Base-by-base conservation (phyloP, 441 rosid species). In the Syzygium malaccense region DNA sequence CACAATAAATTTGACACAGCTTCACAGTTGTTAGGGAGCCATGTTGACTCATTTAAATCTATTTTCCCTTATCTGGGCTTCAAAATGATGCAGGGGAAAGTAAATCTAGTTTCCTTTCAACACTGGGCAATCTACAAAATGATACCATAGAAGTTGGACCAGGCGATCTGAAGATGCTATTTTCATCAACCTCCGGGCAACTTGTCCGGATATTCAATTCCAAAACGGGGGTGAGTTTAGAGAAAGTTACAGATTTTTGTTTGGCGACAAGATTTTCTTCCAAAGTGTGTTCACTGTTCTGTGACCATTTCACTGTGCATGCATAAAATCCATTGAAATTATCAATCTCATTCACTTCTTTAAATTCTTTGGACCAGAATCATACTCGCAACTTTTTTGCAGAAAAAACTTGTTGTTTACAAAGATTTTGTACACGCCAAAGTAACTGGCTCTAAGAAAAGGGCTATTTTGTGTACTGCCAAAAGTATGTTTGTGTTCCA, bases 161-260 rank as follows among this genome's bases (percentile, higher is more conserved):
- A 37, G 98, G 98, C 87, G 92, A 93, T 91, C 88, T 97, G 85
- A 97, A 96, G 92, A 91, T 97, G 93, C 87, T 88, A 49, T 95
- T 95, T 92, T 95, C 99, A 55, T 88, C 90, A n/a, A 88, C 92
- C 90, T 93, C 99, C 53, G 96, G 99, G 88, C 96, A 95, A 88
- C 94, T 96, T 87, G 87, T 91, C 90, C 92, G 94, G 92, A 94
- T 97, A 91, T 92, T 93, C 90, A 96, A 97, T 92, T 91, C 93
- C 37, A 92, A 91, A 91, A 95, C 96, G 5, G 95, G 96, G 92
- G 99, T 97, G 92, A 90, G 93, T 78, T 49, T 20, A 71, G 51
- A 37, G 51, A 37, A 71, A 71, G 83, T 13, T 71, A 23, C 17
- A 20, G 3, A 37, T 20, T 71, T 20, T 71, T 20, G 15, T 71